Evolutionary conservation across 2,329 filamentous ascomycete species (phyloP).

Genomic region (Lasiodiplodia theobromae): DNA sequence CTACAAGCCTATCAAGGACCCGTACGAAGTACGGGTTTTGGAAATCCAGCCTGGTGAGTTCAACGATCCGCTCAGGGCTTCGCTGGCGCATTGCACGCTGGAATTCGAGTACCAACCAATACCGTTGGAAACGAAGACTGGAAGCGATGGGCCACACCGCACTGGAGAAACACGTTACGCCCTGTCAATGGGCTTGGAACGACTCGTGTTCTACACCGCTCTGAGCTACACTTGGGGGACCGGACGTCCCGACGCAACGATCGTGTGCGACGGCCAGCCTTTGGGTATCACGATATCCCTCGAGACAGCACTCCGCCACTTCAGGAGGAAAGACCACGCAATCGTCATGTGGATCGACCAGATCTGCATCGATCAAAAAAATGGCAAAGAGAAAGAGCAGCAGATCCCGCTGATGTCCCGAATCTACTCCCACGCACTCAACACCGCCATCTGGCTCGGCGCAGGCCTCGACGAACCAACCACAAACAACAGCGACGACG

Average conservation of each 20-base stretch:
- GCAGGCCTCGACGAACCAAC: constrained; percentile 33
- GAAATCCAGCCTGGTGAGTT: constrained; percentile 34
- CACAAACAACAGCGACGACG: constrained; percentile 31
- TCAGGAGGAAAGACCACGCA: constrained; percentile 1
- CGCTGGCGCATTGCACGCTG: constrained; percentile 35
- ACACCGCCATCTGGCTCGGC: constrained; percentile 32
- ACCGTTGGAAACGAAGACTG: constrained; percentile 1
- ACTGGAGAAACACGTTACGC: constrained; percentile 35
- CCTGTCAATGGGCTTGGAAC: constrained; percentile 32
- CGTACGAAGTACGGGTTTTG: constrained; percentile 36
- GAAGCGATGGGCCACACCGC: not conserved
- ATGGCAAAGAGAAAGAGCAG: constrained; percentile 26
- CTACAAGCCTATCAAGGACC: constrained; percentile 2
- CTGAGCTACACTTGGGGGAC: constrained; percentile 38
- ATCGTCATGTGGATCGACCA: constrained; percentile 31
- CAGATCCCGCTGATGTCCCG: constrained; percentile 26
- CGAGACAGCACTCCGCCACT: constrained; percentile 2
- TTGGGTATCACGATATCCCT: not conserved
- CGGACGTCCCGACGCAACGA: constrained; percentile 33
- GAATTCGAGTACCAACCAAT: constrained; percentile 35
- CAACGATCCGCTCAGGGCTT: constrained; percentile 30
- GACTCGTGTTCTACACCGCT: constrained; percentile 37
- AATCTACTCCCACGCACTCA: constrained; percentile 22
- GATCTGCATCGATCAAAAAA: constrained; percentile 31
- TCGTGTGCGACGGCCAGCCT: constrained; percentile 28